phyloP scores from a whole-genome alignment of 2,329 filamentous ascomycete genomes.

The Chaetomium globosum region DNA sequence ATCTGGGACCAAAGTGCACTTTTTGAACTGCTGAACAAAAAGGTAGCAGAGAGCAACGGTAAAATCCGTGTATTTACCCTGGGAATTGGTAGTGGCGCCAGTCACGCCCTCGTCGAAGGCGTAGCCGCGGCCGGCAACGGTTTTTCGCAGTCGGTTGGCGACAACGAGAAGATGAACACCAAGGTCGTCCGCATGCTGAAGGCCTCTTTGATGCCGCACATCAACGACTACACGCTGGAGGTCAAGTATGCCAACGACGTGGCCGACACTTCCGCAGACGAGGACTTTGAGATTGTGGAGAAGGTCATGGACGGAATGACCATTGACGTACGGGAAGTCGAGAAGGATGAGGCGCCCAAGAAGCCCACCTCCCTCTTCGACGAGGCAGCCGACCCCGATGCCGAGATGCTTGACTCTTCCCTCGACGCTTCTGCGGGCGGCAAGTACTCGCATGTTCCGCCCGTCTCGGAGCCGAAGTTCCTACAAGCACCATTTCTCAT shows the following conservation, averaged over 20 bases:
- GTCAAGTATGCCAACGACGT: slow-evolving; percentile 55
- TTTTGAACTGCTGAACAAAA: slow-evolving; percentile 50
- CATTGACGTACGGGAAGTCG: slow-evolving; percentile 40
- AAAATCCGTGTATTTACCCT: slow-evolving; percentile 57
- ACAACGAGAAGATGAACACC: slow-evolving; percentile 66
- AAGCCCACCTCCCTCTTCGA: slow-evolving; percentile 65
- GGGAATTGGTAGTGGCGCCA: slow-evolving; percentile 56
- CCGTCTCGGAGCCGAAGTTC: slow-evolving; percentile 55
- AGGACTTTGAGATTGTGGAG: slow-evolving; percentile 67
- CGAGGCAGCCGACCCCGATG: slow-evolving; percentile 47
- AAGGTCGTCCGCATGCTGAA: slow-evolving; percentile 76
- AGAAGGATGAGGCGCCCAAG: slow-evolving; percentile 35
- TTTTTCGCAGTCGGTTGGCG: slow-evolving; percentile 63
- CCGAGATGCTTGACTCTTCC: slow-evolving; percentile 39
- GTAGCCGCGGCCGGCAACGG: slow-evolving; percentile 58
- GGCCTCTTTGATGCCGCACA: slow-evolving; percentile 66
- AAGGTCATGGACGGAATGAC: slow-evolving; percentile 54
- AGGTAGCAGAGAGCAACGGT: slow-evolving; percentile 46
- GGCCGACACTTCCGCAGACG: slow-evolving; percentile 38
- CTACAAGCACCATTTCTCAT: slow-evolving; percentile 67
- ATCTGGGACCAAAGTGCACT: slow-evolving; percentile 52
- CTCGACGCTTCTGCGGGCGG: slow-evolving; percentile 35
- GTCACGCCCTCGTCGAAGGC: slow-evolving; percentile 57
- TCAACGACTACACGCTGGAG: slow-evolving; percentile 65
- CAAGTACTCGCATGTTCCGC: slow-evolving; percentile 56